Evolutionary conservation across 805 yeast species (phyloP), one percentile per base, ranked within the genome.

Genomic region (Pichia nakasei): DNA sequence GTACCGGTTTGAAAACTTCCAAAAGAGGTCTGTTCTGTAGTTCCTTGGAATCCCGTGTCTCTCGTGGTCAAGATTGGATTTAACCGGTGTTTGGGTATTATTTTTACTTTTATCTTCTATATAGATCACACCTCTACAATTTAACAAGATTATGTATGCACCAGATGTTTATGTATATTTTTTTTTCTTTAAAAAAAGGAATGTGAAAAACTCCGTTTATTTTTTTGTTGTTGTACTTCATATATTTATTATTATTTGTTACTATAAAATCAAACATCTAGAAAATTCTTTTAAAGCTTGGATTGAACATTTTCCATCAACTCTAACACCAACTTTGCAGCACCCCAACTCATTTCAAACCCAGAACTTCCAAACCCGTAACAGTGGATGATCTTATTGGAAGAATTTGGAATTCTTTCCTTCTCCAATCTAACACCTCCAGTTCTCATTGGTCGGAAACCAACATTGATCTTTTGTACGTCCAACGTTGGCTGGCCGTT

Each of bases 281-380:
- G n/a, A n/a, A n/a, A n/a, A n/a, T n/a, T n/a, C n/a, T 24, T 9
- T 29, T 37, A 52, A 1, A 51, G 34, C 20, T 52, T 52, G 17
- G 49, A 22, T 38, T 33, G 38, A 18, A 22, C n/a, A 19, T 35
- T 22, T 8, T 48, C 45, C 4, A 65, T 52, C 18, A 67, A 43
- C 5, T 58, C 50, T 18, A 57, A 52, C 1, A 72, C 78, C 41
- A 64, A 62, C 18, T 52, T 47, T 5, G 77, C 87, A 19, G 78
- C 72, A n/a, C 89, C 91, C 55, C 78, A 75, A 3, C 82, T 74
- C 45, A 78, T 60, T 56, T 83, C 89, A 53, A 71, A 80, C 1
- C 89, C 91, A 68, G 75, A 70, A 0, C 89, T 89, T 9, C 82
- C 93, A 37, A 82, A 77, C 7, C 93, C 93, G 57, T 83, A 83